Evolutionary conservation across 2,329 filamentous ascomycete genomes (phyloP).

Genomic region (Exophiala xenobiotica): DNA sequence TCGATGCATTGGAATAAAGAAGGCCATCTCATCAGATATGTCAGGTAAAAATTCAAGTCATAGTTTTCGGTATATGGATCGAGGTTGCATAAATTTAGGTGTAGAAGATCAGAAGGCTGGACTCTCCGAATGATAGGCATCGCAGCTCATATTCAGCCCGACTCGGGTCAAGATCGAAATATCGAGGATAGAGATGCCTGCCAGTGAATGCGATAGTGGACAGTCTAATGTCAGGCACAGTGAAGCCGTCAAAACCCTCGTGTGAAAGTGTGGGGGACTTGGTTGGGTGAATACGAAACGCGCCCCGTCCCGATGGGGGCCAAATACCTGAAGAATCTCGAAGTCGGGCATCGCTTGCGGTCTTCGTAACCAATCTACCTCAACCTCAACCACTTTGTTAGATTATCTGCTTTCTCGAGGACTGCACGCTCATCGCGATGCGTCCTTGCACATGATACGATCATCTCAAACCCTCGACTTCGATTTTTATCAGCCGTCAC

Average conservation of each 20-base stretch:
- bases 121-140: slow-evolving; percentile 89
- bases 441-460: slow-evolving; percentile 18
- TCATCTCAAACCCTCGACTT: no score
- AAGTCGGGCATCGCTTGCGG: not conserved
- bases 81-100: slow-evolving; percentile 90
- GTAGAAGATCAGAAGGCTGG: slow-evolving; percentile 77
- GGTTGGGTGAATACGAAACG: slow-evolving; percentile 13
- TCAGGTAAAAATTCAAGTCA: slow-evolving; percentile 90
- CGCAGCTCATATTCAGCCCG: slow-evolving; percentile 20
- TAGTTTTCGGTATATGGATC: slow-evolving; percentile 98
- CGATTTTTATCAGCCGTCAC: not conserved
- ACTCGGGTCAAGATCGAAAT: no score
- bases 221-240: not conserved
- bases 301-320: slow-evolving; percentile 18
- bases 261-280: not conserved
- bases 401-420: not conserved
- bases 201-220: no score
- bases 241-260: not conserved
- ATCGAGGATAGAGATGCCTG: no score
- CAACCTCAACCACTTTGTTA: not conserved
- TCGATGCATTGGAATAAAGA: slow-evolving; percentile 91
- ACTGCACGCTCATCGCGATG: no score
- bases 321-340: not conserved
- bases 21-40: slow-evolving; percentile 95
- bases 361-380: not conserved